phyloP scores from a whole-genome alignment of 192 early-diverging fungal species.

The Backusella tarrabulga region DNA sequence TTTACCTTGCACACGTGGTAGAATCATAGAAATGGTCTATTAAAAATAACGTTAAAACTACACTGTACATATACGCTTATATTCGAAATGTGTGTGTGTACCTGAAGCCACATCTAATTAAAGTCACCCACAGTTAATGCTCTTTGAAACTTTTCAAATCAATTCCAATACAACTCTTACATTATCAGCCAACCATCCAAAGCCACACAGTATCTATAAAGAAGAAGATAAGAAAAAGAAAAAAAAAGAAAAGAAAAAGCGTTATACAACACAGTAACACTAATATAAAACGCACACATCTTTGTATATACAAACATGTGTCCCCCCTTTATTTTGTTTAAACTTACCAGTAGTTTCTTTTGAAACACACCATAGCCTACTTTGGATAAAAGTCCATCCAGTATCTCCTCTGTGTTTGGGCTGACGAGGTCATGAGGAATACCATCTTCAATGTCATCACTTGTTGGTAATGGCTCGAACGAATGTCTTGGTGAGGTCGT shows the following conservation, averaged over 20 bases:
- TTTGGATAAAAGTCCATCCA: conserved; percentile 63
- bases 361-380: conserved; percentile 78
- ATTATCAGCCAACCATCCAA: conserved; percentile 90
- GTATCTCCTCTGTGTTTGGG: conserved; percentile 28
- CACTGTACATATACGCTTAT: background rate
- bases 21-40: conserved; percentile 69
- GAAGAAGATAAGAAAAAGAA: background rate
- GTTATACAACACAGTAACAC: no score
- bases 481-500: background rate
- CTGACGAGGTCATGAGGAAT: background rate
- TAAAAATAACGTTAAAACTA: background rate
- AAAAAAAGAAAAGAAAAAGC: background rate
- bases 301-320: no score
- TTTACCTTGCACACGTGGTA: conserved; percentile 71
- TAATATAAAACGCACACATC: background rate
- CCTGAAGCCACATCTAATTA: conserved; percentile 61
- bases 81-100: conserved; percentile 20
- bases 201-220: conserved; percentile 63
- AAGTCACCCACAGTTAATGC: conserved; percentile 4
- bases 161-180: conserved; percentile 44
- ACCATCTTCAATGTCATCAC: background rate
- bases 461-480: conserved; percentile 4
- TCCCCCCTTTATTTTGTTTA: background rate
- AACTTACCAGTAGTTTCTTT: conserved; percentile 51
- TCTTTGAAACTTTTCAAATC: background rate